Conservation (phyloP, 192 early-diverging fungal species). For the Coemansia sp. region DNA sequence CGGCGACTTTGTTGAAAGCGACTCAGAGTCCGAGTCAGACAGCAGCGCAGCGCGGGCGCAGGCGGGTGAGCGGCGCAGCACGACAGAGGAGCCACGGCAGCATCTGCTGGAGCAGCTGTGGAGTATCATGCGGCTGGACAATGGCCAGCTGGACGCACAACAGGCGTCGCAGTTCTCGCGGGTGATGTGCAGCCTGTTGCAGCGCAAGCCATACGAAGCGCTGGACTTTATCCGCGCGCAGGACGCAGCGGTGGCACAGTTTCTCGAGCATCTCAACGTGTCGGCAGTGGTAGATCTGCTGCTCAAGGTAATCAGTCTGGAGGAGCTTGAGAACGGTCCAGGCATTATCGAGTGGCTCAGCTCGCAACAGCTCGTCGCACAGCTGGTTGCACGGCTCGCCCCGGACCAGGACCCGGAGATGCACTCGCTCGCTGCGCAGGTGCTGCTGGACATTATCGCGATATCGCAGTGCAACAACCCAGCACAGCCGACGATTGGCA, state of each 20-base stretch:
- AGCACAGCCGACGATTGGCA: constrained; percentile 63
- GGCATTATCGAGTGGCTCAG: constrained; percentile 93
- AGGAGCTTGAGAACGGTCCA: constrained; percentile 82
- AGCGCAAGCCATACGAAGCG: constrained; percentile 90
- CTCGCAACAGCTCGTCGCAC: constrained; percentile 72
- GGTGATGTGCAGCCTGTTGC: constrained; percentile 81
- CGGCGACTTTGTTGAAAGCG: constrained; percentile 49
- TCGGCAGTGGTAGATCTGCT: constrained; percentile 89
- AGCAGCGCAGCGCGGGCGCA: constrained; percentile 11
- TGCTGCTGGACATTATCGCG: constrained; percentile 79
- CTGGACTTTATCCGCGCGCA: constrained; percentile 80
- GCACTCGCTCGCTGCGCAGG: constrained; percentile 79
- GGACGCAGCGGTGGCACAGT: constrained; percentile 69
- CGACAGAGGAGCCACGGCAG: constrained; percentile 22
- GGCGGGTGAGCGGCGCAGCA: constrained; percentile 4
- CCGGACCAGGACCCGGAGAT: constrained; percentile 78
- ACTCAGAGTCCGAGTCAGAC: constrained; percentile 19
- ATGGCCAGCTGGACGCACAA: constrained; percentile 70
- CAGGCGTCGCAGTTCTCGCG: constrained; percentile 92
- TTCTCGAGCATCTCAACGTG: constrained; percentile 82
- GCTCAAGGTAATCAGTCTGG: constrained; percentile 89
- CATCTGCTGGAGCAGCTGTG: constrained; percentile 81
- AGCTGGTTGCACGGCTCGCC: constrained; percentile 76
- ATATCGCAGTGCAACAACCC: constrained; percentile 73
- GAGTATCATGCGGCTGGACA: constrained; percentile 73